Evolutionary conservation across 768 basidiomycete species (phyloP).

Genomic region (Panaeolus cyanescens): DNA sequence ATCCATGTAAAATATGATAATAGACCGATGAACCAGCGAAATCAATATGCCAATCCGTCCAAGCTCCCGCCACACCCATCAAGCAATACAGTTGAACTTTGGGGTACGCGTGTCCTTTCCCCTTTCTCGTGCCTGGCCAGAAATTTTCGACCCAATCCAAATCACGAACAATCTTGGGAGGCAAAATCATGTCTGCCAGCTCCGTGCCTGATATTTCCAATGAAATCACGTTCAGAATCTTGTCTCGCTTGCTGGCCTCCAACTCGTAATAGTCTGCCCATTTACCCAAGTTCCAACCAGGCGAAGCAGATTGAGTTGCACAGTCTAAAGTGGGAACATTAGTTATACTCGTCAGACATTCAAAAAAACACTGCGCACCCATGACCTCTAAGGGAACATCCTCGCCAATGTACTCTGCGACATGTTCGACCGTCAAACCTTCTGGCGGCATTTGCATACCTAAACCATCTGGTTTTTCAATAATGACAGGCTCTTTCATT

Average conservation of each 20-base stretch:
- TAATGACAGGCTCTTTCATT: constrained; percentile 81
- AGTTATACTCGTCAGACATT: not conserved
- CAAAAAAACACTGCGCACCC: constrained; percentile 46
- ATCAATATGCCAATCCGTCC: constrained; percentile 99
- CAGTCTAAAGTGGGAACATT: constrained; percentile 57
- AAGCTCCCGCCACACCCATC: constrained; percentile 92
- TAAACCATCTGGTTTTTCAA: constrained; percentile 76
- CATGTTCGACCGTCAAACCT: constrained; percentile 75
- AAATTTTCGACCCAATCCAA: constrained; percentile 97
- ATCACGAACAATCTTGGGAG: constrained; percentile 83
- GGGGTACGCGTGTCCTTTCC: constrained; percentile 75
- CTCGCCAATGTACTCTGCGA: constrained; percentile 78
- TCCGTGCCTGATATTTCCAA: constrained; percentile 89
- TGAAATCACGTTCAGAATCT: constrained; percentile 93
- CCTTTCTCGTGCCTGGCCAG: constrained; percentile 83
- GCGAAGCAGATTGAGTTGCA: constrained; percentile 79
- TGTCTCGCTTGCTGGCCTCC: constrained; percentile 71
- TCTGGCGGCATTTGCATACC: constrained; percentile 87
- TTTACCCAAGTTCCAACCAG: constrained; percentile 87
- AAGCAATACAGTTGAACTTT: constrained; percentile 96
- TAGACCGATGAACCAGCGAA: constrained; percentile 99
- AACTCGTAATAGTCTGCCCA: constrained; percentile 89
- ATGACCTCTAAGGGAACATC: constrained; percentile 89
- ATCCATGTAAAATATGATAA: constrained; percentile 87
- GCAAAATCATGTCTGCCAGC: constrained; percentile 76